These are phyloP conservation scores for Cerioporus squamosus DNA, from an alignment of 1,284 basidiomycete genomes.

Conservation along the genomic window DNA sequence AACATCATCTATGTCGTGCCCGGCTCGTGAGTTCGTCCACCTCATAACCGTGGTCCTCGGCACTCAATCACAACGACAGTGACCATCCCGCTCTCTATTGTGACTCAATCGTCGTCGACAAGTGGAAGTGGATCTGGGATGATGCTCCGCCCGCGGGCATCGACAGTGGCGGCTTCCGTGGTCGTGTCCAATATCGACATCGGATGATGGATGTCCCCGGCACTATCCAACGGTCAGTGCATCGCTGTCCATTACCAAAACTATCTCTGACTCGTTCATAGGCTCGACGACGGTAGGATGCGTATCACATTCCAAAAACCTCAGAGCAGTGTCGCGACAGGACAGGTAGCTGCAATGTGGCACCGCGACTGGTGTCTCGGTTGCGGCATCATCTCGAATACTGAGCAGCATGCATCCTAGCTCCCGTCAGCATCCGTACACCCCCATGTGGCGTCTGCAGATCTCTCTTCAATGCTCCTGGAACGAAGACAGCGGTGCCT, in stretches of 20 bases:
- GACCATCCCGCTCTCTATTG: slow-evolving; percentile 70
- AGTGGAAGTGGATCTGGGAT: slow-evolving; percentile 81
- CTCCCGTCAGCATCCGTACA: background rate
- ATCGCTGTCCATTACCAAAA: no score
- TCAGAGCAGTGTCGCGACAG: slow-evolving; percentile 75
- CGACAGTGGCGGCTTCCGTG: slow-evolving; percentile 49
- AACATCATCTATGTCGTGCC: slow-evolving; percentile 81
- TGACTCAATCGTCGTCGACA: slow-evolving; percentile 45
- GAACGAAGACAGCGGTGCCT: background rate
- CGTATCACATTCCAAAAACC: slow-evolving; percentile 59
- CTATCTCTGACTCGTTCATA: background rate
- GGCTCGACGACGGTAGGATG: slow-evolving; percentile 30
- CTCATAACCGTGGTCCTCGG: background rate
- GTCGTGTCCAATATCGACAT: slow-evolving; percentile 74
- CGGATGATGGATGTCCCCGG: slow-evolving; percentile 64
- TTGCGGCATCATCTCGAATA: slow-evolving; percentile 66
- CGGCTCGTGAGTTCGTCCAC: slow-evolving; percentile 57
- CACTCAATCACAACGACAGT: slow-evolving; percentile 37
- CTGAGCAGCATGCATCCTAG: background rate
- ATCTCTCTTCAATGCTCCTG: background rate
- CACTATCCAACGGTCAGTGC: slow-evolving; percentile 40
- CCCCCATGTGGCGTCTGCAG: background rate
- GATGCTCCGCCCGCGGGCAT: slow-evolving; percentile 56
- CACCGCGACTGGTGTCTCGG: slow-evolving; percentile 83
- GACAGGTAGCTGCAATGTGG: slow-evolving; percentile 82